phyloP scores from a whole-genome alignment of 225 moss, liverwort and hornwort genomes.

The Climacium dendroides region DNA sequence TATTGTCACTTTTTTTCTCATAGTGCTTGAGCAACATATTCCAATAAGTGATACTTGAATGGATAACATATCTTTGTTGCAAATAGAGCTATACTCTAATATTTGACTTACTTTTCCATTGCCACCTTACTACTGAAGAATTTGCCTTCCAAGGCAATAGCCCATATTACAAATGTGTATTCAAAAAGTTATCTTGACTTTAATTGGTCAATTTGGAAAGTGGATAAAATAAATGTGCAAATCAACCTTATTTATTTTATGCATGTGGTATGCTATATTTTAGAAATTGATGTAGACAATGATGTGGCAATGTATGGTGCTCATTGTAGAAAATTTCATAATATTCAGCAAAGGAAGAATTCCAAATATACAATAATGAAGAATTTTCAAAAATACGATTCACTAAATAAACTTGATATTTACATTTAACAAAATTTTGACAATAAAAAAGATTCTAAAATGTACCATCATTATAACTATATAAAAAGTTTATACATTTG shows the following conservation, averaged over 20 bases:
- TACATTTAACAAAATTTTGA: rapidly evolving
- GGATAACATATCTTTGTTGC: background rate
- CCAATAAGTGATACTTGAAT: rapidly evolving
- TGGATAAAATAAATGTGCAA: rapidly evolving
- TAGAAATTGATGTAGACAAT: background rate
- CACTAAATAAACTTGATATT: background rate
- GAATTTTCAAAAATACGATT: background rate
- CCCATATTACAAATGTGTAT: background rate
- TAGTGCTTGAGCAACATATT: background rate
- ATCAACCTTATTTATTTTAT: background rate
- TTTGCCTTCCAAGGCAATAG: background rate
- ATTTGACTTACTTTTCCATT: background rate
- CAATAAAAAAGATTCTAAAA: background rate
- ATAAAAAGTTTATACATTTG: background rate
- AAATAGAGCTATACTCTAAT: rapidly evolving
- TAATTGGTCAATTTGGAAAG: rapidly evolving
- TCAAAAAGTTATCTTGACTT: background rate
- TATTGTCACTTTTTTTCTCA: background rate
- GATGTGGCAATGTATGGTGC: background rate
- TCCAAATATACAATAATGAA: background rate
- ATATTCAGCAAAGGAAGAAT: background rate
- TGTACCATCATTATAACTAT: background rate
- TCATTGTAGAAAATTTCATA: background rate
- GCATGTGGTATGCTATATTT: background rate
- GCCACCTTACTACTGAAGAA: background rate